Evolutionary conservation across 352 stramenopile species (phyloP).

Genomic region (Pythium insidiosum): DNA sequence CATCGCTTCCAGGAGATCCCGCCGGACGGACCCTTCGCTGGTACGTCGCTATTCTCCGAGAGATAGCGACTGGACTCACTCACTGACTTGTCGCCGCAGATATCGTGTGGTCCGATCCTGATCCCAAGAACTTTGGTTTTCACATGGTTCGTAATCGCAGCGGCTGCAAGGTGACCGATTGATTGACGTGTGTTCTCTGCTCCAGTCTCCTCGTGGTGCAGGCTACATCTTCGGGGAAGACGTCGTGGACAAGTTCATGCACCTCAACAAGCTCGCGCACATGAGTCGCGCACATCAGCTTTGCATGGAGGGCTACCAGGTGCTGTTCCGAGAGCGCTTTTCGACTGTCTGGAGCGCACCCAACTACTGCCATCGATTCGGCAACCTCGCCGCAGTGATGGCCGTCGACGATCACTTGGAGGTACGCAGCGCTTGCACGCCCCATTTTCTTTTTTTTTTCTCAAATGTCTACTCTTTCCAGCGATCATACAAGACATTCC

Average conservation of each 20-base stretch:
- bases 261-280: slow-evolving; percentile 81
- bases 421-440: not conserved
- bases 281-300: slow-evolving; percentile 86
- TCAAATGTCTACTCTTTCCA: slow-evolving; percentile 16
- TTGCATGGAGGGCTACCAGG: slow-evolving; percentile 93
- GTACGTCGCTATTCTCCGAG: slow-evolving; percentile 8
- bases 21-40: slow-evolving; percentile 77
- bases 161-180: not conserved
- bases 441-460: not conserved
- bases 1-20: slow-evolving; percentile 85
- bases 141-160: slow-evolving; percentile 16
- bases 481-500: slow-evolving; percentile 84
- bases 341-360: slow-evolving; percentile 91
- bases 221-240: slow-evolving; percentile 86
- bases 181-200: not conserved
- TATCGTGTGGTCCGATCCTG: slow-evolving; percentile 85
- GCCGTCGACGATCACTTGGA: slow-evolving; percentile 80
- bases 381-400: slow-evolving; percentile 95
- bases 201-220: slow-evolving; percentile 59
- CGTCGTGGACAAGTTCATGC: slow-evolving; percentile 87
- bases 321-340: slow-evolving; percentile 87
- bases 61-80: too few relatives aligned
- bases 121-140: slow-evolving; percentile 27
- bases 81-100: slow-evolving; percentile 10
- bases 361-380: slow-evolving; percentile 95